A percentile compares a stretch with the other conserved stretches of the same genome.
phyloP scores from a whole-genome alignment of 2,329 filamentous ascomycete species.

The Botrytis pseudocinerea region DNA sequence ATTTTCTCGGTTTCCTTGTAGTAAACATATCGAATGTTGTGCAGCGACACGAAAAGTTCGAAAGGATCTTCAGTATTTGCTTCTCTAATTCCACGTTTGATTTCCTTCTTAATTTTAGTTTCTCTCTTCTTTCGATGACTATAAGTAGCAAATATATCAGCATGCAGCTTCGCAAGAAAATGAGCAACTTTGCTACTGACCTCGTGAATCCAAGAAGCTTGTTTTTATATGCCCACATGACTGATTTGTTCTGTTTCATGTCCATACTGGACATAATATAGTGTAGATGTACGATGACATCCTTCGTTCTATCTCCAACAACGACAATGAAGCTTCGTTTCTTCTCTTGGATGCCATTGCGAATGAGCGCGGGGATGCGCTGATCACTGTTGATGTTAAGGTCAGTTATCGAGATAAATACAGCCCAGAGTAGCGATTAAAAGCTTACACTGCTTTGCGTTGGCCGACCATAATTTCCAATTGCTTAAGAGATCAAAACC shows the following conservation, averaged over 20 bases:
- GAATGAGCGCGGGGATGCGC: slow-evolving; percentile 86
- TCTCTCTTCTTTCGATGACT: slow-evolving; percentile 97
- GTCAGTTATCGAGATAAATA: slow-evolving; percentile 2
- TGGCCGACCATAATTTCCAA: slow-evolving; percentile 29
- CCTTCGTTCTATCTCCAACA: slow-evolving; percentile 90
- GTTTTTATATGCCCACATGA: slow-evolving; percentile 98
- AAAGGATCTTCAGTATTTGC: slow-evolving; percentile 92
- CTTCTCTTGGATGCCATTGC: slow-evolving; percentile 91
- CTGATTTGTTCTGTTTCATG: slow-evolving; percentile 92
- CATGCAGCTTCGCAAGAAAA: slow-evolving; percentile 5
- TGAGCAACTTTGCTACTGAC: slow-evolving; percentile 42
- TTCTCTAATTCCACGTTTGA: slow-evolving; percentile 91
- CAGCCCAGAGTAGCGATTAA: slow-evolving; percentile 23
- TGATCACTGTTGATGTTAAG: slow-evolving; percentile 62
- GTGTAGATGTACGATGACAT: slow-evolving; percentile 93
- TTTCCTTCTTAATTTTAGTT: slow-evolving; percentile 96
- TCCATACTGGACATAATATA: slow-evolving; percentile 90
- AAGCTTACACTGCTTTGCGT: slow-evolving; percentile 39
- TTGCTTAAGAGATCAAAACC: slow-evolving; percentile 11
- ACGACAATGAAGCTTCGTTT: slow-evolving; percentile 98
- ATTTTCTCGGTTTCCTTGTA: slow-evolving; percentile 99
- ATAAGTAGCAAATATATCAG: slow-evolving; percentile 28
- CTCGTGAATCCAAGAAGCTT: slow-evolving; percentile 91
- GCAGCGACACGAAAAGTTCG: slow-evolving; percentile 92
- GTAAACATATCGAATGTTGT: slow-evolving; percentile 98